These are phyloP conservation scores for Calocybe gangraenosa DNA, from an alignment of 768 basidiomycete species.

Conservation along the genomic window DNA sequence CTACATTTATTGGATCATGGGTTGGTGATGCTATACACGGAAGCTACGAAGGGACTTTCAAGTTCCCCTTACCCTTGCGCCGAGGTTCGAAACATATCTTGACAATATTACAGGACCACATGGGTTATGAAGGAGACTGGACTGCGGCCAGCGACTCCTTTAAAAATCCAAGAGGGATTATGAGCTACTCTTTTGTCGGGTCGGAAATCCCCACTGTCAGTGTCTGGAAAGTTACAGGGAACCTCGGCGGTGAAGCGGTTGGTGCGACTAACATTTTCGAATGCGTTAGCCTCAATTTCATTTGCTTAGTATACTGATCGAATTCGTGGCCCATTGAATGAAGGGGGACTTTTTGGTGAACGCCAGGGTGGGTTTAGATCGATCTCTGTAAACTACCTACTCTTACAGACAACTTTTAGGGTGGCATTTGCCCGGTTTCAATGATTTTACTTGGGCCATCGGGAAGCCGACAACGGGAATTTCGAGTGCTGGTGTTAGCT, in stretches of 20 bases:
- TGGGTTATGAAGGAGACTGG: slow-evolving; percentile 48
- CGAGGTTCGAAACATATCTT: slow-evolving; percentile 35
- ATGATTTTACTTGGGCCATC: slow-evolving; percentile 40
- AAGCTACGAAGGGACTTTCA: slow-evolving; percentile 29
- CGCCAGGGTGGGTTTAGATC: slow-evolving; percentile 33
- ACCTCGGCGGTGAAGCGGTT: slow-evolving; percentile 44
- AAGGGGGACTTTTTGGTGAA: slow-evolving; percentile 55
- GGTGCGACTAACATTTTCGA: slow-evolving; percentile 8
- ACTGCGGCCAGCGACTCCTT: slow-evolving; percentile 38
- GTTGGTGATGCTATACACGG: slow-evolving; percentile 32
- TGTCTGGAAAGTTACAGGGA: slow-evolving; percentile 49
- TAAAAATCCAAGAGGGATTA: slow-evolving; percentile 45
- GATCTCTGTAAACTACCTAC: not conserved
- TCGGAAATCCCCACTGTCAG: slow-evolving; percentile 31
- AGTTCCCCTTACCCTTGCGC: slow-evolving; percentile 26
- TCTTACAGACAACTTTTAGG: slow-evolving; percentile 23
- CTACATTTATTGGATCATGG: slow-evolving; percentile 45
- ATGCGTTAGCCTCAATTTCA: not conserved
- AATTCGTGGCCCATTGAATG: slow-evolving; percentile 53
- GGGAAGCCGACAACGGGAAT: slow-evolving; percentile 39
- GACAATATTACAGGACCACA: slow-evolving; percentile 51
- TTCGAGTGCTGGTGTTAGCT: slow-evolving; percentile 39
- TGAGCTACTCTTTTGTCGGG: slow-evolving; percentile 42
- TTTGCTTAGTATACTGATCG: slow-evolving; percentile 38
- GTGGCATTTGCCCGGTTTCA: slow-evolving; percentile 57